Conservation (phyloP, 108 stramenopile genomes). For the Nitzschia inconspicua region DNA sequence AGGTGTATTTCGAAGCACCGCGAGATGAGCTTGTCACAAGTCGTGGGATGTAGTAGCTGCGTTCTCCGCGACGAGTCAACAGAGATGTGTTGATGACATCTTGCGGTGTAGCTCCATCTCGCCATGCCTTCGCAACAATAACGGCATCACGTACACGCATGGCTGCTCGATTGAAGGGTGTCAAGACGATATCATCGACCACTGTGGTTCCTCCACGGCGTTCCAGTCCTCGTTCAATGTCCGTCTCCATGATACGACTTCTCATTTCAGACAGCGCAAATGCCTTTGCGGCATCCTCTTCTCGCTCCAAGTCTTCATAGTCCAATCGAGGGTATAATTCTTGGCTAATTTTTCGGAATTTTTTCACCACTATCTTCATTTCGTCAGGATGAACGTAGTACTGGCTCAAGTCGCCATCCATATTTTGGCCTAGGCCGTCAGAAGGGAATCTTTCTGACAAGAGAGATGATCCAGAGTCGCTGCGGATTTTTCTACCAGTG, state of each 20-base stretch:
- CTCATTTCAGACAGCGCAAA: constrained; percentile 88
- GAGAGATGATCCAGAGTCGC: constrained; percentile 12
- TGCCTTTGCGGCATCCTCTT: constrained; percentile 75
- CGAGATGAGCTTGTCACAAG: constrained; percentile 19
- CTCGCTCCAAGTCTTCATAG: constrained; percentile 49
- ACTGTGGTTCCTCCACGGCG: constrained; percentile 72
- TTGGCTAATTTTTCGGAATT: constrained; percentile 66
- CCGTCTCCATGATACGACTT: constrained; percentile 89
- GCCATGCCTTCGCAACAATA: constrained; percentile 87
- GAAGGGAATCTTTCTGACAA: constrained; percentile 15
- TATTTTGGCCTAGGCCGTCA: constrained; percentile 8
- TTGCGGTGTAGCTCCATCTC: constrained; percentile 78
- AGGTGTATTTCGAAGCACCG: constrained; percentile 23
- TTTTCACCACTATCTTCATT: constrained; percentile 61
- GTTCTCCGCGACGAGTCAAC: constrained; percentile 62
- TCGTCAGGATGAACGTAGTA: constrained; percentile 59
- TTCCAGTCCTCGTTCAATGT: constrained; percentile 83
- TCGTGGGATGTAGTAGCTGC: constrained; percentile 48
- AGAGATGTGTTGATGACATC: constrained; percentile 70
- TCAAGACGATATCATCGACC: constrained; percentile 79
- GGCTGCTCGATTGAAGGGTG: constrained; percentile 60
- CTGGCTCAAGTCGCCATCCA: constrained; percentile 37
- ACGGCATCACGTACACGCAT: constrained; percentile 82
- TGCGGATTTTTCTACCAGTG: not conserved
- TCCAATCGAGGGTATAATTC: constrained; percentile 29